Evolutionary conservation across 1,284 basidiomycete genomes (phyloP).

Genomic region (Trametes versicolor): DNA sequence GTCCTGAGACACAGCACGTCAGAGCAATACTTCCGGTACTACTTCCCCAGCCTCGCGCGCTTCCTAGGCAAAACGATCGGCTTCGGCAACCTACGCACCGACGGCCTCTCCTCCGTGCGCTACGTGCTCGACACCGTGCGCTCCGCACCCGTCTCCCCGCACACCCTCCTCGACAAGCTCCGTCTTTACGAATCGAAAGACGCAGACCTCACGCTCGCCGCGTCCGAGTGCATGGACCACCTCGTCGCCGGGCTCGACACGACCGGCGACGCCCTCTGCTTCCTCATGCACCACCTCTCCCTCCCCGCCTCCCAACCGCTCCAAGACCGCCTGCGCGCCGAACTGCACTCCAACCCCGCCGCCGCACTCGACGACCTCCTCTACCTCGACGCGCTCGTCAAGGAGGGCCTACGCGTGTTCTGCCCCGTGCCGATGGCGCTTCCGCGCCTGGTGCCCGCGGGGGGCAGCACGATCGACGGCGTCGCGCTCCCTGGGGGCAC

Average conservation of each 20-base stretch:
- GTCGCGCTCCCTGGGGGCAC: conserved; percentile 91
- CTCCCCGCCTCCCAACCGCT: conserved; percentile 24
- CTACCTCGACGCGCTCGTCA: conserved; percentile 90
- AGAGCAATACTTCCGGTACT: conserved; percentile 32
- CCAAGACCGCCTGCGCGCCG: conserved; percentile 35
- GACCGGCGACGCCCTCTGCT: conserved; percentile 41
- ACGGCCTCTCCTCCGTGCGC: conserved; percentile 17
- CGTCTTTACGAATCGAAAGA: conserved; percentile 12
- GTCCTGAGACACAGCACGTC: neutral
- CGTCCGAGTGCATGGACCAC: conserved; percentile 42
- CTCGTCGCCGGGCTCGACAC: conserved; percentile 41
- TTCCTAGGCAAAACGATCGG: conserved; percentile 19
- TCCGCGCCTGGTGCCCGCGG: conserved; percentile 85
- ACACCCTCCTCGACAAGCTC: conserved; percentile 35
- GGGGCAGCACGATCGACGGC: conserved; percentile 87
- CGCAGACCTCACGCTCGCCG: conserved; percentile 22
- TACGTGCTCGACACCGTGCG: conserved; percentile 28
- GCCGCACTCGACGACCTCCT: conserved; percentile 82
- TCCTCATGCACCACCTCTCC: conserved; percentile 40
- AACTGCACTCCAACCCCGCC: conserved; percentile 29
- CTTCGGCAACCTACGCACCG: conserved; percentile 9
- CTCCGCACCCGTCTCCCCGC: conserved; percentile 21
- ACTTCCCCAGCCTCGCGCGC: conserved; percentile 27
- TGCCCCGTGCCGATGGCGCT: conserved; percentile 91
- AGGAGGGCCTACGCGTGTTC: conserved; percentile 89